These are phyloP conservation scores for Neurospora crassa DNA, from an alignment of 2,329 filamentous ascomycete genomes.

Conservation along the genomic window DNA sequence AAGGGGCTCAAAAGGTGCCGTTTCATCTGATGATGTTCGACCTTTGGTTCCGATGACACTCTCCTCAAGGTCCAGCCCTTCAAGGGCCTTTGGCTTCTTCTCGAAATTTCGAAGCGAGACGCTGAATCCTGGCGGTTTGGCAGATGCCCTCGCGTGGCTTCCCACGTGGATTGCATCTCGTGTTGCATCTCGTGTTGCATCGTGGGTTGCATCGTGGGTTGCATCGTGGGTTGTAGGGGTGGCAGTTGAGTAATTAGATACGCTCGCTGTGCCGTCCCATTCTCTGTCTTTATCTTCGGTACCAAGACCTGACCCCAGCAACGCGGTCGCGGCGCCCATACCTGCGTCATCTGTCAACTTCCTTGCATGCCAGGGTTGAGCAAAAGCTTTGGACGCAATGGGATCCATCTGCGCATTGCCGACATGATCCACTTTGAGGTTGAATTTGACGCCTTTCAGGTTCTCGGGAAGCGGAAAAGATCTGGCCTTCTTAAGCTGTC, in stretches of 20 bases:
- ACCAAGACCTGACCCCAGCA: not conserved
- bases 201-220: not conserved
- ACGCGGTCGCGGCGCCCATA: not conserved
- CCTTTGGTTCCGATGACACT: not conserved
- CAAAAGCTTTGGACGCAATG: not conserved
- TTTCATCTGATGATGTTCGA: not conserved
- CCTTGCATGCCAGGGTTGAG: not conserved
- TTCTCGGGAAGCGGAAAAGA: not conserved
- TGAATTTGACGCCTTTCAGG: not conserved
- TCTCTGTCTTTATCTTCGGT: not conserved
- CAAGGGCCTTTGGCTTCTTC: not conserved
- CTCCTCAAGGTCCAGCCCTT: not conserved
- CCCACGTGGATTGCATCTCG: not conserved
- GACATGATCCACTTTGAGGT: not conserved
- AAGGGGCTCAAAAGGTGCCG: slow-evolving; percentile 29
- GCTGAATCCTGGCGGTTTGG: not conserved
- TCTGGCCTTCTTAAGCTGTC: not conserved
- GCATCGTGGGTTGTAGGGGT: not conserved
- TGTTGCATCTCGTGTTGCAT: not conserved
- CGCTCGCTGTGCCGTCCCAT: not conserved
- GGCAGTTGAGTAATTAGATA: not conserved
- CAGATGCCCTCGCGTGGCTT: not conserved
- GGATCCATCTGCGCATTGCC: not conserved
- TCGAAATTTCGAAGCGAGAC: not conserved
- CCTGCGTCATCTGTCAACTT: not conserved